phyloP scores from a whole-genome alignment of 164 flowering plant genomes.

The Sextonia rubra region DNA sequence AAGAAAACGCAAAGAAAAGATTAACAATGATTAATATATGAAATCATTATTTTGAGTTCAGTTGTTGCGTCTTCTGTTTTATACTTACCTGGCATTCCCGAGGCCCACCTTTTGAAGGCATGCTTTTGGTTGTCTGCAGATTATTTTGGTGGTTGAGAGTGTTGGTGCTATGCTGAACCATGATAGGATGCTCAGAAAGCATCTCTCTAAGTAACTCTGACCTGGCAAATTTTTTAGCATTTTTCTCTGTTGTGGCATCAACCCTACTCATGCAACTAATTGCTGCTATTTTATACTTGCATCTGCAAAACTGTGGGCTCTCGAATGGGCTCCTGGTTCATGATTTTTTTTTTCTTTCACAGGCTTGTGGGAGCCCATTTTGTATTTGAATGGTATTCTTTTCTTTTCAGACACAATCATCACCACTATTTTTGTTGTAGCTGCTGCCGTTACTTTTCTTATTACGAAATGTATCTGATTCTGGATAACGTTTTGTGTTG shows the following conservation, averaged over 20 bases:
- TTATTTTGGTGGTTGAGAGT: constrained; percentile 82
- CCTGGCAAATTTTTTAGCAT: constrained; percentile 3
- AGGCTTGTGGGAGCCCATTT: too few species aligned
- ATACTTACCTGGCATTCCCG: not conserved
- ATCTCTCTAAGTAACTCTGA: constrained; percentile 17
- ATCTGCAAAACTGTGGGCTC: not conserved
- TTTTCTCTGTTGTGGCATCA: not conserved
- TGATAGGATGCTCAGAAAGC: constrained; percentile 63
- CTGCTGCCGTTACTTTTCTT: too few species aligned
- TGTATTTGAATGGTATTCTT: too few species aligned
- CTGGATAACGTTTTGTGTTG: too few species aligned
- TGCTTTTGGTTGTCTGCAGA: constrained; percentile 39
- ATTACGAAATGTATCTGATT: too few species aligned
- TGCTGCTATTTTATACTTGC: not conserved
- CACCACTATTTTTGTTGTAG: too few species aligned
- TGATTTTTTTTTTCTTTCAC: too few species aligned
- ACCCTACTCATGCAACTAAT: not conserved
- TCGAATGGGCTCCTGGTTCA: not conserved
- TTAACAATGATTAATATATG: not conserved
- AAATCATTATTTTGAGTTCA: too few species aligned
- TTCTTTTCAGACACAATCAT: too few species aligned
- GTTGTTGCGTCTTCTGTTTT: not conserved
- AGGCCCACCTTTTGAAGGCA: not conserved
- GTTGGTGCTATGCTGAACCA: constrained; percentile 77
- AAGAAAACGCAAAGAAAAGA: too few species aligned